Evolutionary conservation across 106 monocot genomes (phyloP).

Genomic region (Dactylorhiza incarnata): DNA sequence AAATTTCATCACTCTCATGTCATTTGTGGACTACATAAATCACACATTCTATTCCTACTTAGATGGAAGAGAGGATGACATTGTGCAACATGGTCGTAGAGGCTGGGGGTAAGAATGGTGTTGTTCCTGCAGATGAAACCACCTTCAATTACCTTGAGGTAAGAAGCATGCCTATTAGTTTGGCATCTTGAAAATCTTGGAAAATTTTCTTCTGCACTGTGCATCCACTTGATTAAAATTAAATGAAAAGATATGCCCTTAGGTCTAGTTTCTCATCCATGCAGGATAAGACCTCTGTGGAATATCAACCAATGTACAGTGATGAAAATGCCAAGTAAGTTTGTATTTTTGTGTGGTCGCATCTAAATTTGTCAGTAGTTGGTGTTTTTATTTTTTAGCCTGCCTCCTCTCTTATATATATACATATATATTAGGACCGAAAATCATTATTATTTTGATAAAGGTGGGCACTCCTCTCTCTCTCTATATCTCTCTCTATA

Average conservation of each 20-base stretch:
- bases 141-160: constrained; percentile 95
- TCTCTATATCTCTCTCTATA: too few relatives aligned
- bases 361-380: too few relatives aligned
- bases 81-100: constrained; percentile 98
- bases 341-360: background rate
- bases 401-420: too few relatives aligned
- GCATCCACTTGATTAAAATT: constrained; percentile 1
- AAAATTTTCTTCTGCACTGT: background rate
- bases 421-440: too few relatives aligned
- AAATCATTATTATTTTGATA: too few relatives aligned
- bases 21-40: background rate
- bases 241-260: background rate
- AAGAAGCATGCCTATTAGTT: background rate
- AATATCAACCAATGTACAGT: constrained; percentile 81
- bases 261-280: constrained; percentile 1
- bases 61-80: constrained; percentile 99
- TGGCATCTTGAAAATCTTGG: background rate
- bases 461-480: too few relatives aligned
- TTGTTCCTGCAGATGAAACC: constrained; percentile 81
- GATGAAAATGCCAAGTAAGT: constrained; percentile 73
- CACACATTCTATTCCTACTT: constrained; percentile 9
- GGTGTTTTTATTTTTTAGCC: too few relatives aligned
- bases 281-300: constrained; percentile 70
- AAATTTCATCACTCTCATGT: background rate
- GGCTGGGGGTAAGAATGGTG: constrained; percentile 95